These are phyloP conservation scores for Ustilago nuda DNA, from an alignment of 1,284 basidiomycete species.

Conservation along the genomic window DNA sequence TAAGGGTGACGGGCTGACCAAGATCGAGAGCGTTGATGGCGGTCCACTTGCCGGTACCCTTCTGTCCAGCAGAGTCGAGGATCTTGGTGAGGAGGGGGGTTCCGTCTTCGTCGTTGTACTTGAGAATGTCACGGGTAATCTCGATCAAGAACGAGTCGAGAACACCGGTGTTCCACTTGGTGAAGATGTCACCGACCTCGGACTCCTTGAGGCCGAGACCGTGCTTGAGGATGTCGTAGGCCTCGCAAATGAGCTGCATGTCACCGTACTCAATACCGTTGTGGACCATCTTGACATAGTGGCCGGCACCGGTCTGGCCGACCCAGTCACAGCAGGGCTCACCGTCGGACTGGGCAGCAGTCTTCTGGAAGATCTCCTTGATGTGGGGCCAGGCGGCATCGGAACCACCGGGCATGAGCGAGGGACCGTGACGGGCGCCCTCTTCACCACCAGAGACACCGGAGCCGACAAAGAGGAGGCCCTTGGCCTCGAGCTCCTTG, in stretches of 20 bases:
- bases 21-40: constrained; percentile 97
- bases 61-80: constrained; percentile 86
- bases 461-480: constrained; percentile 95
- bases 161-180: constrained; percentile 94
- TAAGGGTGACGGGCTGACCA: constrained; percentile 89
- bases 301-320: constrained; percentile 90
- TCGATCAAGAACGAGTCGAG: constrained; percentile 99
- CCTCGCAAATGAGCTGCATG: constrained; percentile 98
- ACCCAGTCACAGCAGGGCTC: constrained; percentile 99
- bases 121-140: constrained; percentile 73
- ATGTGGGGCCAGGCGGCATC: constrained; percentile 93
- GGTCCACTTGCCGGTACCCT: constrained; percentile 99
- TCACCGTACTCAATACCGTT: constrained; percentile 94
- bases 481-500: constrained; percentile 92
- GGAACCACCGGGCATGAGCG: constrained; percentile 98
- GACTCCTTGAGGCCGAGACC: constrained; percentile 80
- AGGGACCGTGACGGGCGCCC: constrained; percentile 96
- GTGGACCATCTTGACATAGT: constrained; percentile 99
- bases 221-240: constrained; percentile 87
- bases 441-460: constrained; percentile 99
- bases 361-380: constrained; percentile 99
- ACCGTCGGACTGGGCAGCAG: constrained; percentile 92
- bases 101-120: constrained; percentile 90
- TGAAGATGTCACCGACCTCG: constrained; percentile 70
- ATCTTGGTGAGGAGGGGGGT: constrained; percentile 91